phyloP scores from a whole-genome alignment of 352 stramenopile genomes.

The Phytopythium oedochilum region DNA sequence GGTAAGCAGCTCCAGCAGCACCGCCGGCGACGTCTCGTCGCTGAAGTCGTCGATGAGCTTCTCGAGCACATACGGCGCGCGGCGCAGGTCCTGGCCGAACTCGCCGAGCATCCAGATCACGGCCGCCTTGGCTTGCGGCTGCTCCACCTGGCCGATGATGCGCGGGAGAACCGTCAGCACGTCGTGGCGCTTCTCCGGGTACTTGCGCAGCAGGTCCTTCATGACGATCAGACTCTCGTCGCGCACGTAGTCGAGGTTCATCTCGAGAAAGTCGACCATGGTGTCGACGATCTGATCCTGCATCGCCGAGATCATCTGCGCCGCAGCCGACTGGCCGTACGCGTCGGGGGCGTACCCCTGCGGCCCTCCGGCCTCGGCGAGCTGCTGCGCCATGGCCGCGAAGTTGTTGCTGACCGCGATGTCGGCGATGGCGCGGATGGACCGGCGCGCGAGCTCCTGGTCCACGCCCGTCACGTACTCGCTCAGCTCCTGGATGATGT shows the following conservation, averaged over 20 bases:
- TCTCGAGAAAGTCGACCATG: constrained; percentile 96
- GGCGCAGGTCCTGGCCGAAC: constrained; percentile 90
- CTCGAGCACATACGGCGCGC: constrained; percentile 97
- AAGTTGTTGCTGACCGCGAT: constrained; percentile 89
- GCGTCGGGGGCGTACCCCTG: constrained; percentile 34
- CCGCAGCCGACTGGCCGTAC: constrained; percentile 61
- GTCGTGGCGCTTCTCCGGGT: constrained; percentile 91
- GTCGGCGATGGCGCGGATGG: constrained; percentile 92
- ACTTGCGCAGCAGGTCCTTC: constrained; percentile 95
- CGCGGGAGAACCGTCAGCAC: constrained; percentile 83
- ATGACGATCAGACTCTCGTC: constrained; percentile 96
- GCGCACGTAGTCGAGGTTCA: constrained; percentile 95
- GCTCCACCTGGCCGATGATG: constrained; percentile 70
- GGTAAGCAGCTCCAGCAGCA: constrained; percentile 94
- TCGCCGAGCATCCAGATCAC: constrained; percentile 97
- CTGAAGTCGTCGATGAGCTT: constrained; percentile 93
- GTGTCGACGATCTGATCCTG: constrained; percentile 88
- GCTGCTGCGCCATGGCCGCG: constrained; percentile 28
- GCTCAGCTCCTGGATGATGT: constrained; percentile 96
- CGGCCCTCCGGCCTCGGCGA: constrained; percentile 16
- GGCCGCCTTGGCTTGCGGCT: constrained; percentile 89
- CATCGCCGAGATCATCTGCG: constrained; percentile 65
- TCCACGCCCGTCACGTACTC: constrained; percentile 97
- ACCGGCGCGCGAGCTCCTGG: constrained; percentile 87
- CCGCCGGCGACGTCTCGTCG: constrained; percentile 78